A percentile compares a stretch with the other conserved stretches of the same genome.
phyloP scores from a whole-genome alignment of 2,329 filamentous ascomycete genomes.

The Colletotrichum tabaci region DNA sequence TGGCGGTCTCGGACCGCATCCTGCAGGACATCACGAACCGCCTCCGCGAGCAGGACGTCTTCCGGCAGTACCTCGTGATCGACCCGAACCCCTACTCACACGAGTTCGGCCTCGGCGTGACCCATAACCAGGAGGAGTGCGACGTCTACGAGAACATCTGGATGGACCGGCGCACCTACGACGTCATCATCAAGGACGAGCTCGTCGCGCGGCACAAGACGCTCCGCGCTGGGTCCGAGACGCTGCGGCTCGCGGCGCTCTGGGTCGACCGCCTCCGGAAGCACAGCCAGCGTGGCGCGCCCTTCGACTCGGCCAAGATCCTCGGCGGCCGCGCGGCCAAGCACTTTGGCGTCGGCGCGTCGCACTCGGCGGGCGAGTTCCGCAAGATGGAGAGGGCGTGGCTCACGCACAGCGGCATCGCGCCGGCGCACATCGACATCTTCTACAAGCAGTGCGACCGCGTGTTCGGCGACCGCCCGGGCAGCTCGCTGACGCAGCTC shows the following conservation, averaged over 20 bases:
- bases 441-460: conserved; percentile 19
- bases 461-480: neutral
- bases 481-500: neutral
- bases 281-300: neutral
- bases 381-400: conserved; percentile 5
- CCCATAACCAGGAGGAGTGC: conserved; percentile 14
- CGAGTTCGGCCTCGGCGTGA: conserved; percentile 34
- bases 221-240: conserved; percentile 20
- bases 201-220: conserved; percentile 17
- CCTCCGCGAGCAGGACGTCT: conserved; percentile 7
- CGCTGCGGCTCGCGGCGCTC: conserved; percentile 15
- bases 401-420: conserved; percentile 12
- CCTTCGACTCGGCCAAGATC: conserved; percentile 8
- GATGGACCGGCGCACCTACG: conserved; percentile 22
- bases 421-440: neutral
- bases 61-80: conserved; percentile 31
- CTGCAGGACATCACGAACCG: conserved; percentile 9
- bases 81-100: conserved; percentile 39
- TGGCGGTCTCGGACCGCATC: conserved; percentile 3
- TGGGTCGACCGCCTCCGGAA: conserved; percentile 26
- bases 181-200: conserved; percentile 8
- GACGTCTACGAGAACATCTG: conserved; percentile 34
- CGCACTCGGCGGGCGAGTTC: neutral
- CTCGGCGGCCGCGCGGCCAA: conserved; percentile 20
- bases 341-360: conserved; percentile 14